phyloP scores from a whole-genome alignment of 2,329 filamentous ascomycete genomes.

The Macroventuria anomochaeta region DNA sequence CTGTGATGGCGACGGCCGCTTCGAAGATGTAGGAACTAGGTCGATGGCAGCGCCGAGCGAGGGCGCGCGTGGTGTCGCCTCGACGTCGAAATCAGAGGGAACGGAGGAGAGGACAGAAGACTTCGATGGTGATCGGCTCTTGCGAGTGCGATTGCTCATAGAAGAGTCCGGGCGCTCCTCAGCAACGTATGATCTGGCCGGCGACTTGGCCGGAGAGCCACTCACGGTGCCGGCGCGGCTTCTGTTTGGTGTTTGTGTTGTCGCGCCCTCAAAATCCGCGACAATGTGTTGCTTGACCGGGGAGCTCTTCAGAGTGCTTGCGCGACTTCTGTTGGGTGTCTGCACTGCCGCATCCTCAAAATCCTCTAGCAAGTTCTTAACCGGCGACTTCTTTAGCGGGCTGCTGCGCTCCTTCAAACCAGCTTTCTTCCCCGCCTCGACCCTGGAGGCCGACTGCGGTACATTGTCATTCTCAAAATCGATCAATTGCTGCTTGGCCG shows the following conservation, averaged over 20 bases:
- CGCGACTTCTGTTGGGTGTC: conserved; percentile 11
- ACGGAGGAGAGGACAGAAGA: conserved; percentile 32
- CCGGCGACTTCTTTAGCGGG: conserved; percentile 40
- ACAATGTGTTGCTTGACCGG: conserved; percentile 28
- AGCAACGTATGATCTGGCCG: conserved; percentile 22
- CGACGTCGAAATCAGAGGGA: conserved; percentile 20
- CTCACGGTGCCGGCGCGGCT: conserved; percentile 9
- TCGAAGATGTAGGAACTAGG: conserved; percentile 24
- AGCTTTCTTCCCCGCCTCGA: conserved; percentile 39
- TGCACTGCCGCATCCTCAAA: conserved; percentile 28
- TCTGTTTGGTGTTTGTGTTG: conserved; percentile 9
- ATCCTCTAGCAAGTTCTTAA: conserved; percentile 38
- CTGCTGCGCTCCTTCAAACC: conserved; percentile 38
- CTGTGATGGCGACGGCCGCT: conserved; percentile 27
- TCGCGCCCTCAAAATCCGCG: conserved; percentile 10
- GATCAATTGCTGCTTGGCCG: conserved; percentile 29
- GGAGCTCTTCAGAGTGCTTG: conserved; percentile 37
- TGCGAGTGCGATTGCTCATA: conserved; percentile 35
- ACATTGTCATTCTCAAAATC: conserved; percentile 32
- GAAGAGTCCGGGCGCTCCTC: conserved; percentile 35
- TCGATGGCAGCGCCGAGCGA: conserved; percentile 22
- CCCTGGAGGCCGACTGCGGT: conserved; percentile 42
- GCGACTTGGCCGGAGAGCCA: conserved; percentile 22
- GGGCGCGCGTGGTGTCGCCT: conserved; percentile 23
- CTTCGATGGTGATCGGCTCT: conserved; percentile 39